Conservation (phyloP, 2,329 filamentous ascomycete species). For the Aureobasidium sp. region DNA sequence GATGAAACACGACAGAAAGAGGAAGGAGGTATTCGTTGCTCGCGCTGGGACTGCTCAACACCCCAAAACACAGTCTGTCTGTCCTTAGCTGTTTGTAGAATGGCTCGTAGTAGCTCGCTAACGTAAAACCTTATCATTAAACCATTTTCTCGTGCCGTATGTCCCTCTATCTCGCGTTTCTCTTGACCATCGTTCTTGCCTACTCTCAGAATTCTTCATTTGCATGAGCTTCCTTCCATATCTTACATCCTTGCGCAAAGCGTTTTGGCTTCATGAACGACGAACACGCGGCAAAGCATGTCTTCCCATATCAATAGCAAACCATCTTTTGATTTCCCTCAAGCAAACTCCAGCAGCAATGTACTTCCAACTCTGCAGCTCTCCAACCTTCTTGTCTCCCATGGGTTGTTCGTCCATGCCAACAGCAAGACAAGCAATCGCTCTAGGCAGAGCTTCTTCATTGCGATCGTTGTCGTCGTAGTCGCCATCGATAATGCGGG, state of each 20-base stretch:
- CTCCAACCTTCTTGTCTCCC: conserved; percentile 23
- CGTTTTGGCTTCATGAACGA: background rate
- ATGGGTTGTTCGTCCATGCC: conserved; percentile 28
- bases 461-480: conserved; percentile 22
- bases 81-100: no score
- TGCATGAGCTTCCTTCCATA: background rate
- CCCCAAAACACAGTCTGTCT: no score
- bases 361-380: conserved; percentile 44
- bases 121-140: no score
- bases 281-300: background rate
- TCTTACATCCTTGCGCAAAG: background rate
- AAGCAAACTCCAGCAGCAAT: conserved; percentile 43
- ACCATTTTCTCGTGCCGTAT: no score
- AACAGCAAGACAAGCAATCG: conserved; percentile 42
- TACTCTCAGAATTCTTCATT: background rate
- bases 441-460: conserved; percentile 37
- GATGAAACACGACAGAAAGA: no score
- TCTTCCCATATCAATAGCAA: background rate
- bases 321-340: conserved; percentile 37
- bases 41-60: no score
- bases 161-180: no score
- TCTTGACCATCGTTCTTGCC: no score
- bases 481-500: conserved; percentile 36
- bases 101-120: no score
- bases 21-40: no score